Conservation (phyloP, 805 yeast species). For the Jamesozyma piceae region DNA sequence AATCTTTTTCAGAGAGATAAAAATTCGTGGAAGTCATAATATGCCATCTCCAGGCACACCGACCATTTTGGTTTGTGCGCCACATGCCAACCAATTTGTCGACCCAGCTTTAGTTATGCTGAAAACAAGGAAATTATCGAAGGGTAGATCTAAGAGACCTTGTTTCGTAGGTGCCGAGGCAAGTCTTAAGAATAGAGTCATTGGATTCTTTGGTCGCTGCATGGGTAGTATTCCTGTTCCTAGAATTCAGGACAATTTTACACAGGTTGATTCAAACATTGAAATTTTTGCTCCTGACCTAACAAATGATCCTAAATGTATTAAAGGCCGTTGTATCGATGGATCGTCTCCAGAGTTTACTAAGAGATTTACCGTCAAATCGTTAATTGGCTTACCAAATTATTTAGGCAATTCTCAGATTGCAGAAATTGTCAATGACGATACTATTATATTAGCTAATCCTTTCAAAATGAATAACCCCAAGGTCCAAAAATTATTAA, state of each 20-base stretch:
- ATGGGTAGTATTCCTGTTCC: constrained; percentile 82
- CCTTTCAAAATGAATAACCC: constrained; percentile 53
- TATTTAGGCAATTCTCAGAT: constrained; percentile 71
- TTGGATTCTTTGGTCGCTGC: constrained; percentile 66
- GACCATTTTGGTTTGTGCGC: constrained; percentile 71
- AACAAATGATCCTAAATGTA: constrained; percentile 37
- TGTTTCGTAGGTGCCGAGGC: constrained; percentile 77
- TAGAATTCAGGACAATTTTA: constrained; percentile 79
- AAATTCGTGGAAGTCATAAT: constrained; percentile 50
- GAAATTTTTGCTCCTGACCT: constrained; percentile 46
- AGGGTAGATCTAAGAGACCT: constrained; percentile 49
- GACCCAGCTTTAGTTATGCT: constrained; percentile 71
- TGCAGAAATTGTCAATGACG: constrained; percentile 56
- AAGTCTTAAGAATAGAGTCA: constrained; percentile 51
- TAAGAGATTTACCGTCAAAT: constrained; percentile 48
- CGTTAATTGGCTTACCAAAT: constrained; percentile 67
- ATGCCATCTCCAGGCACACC: constrained; percentile 34
- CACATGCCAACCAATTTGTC: constrained; percentile 84
- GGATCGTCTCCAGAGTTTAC: constrained; percentile 37
- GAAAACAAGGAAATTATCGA: constrained; percentile 44
- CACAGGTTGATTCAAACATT: constrained; percentile 50
- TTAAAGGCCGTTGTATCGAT: constrained; percentile 45
- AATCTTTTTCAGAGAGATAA: constrained; percentile 61
- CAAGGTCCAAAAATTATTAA: constrained; percentile 35
- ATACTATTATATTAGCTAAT: constrained; percentile 54